phyloP scores from a whole-genome alignment of 495 filamentous ascomycete species.

The Tuber brumale region DNA sequence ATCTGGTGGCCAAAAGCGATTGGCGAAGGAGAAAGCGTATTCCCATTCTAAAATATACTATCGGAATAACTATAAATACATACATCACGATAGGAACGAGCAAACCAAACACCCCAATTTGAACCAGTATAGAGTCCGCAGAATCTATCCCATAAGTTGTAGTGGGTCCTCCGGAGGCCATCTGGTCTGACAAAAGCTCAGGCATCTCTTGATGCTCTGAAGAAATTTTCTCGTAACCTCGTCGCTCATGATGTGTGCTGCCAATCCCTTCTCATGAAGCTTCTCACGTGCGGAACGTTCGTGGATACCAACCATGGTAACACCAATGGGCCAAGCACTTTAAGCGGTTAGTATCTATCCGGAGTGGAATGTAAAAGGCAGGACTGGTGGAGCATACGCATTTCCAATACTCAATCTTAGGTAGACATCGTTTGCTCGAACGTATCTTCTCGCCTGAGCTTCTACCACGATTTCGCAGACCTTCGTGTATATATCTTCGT shows the following conservation, averaged over 20 bases:
- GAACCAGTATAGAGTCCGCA: neutral
- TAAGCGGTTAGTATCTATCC: conserved; percentile 25
- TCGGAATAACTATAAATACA: neutral
- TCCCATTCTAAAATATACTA: neutral
- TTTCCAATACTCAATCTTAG: conserved; percentile 90
- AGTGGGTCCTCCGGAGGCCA: conserved; percentile 90
- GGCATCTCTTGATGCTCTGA: conserved; percentile 94
- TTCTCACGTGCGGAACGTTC: conserved; percentile 92
- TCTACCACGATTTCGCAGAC: conserved; percentile 90
- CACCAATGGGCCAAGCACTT: conserved; percentile 93
- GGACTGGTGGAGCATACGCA: conserved; percentile 51
- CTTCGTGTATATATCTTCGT: conserved; percentile 70
- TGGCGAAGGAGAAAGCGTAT: neutral
- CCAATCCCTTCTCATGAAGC: conserved; percentile 76
- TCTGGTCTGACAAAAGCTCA: conserved; percentile 92
- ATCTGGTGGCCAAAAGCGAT: neutral
- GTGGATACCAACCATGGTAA: conserved; percentile 99
- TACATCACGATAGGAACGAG: neutral
- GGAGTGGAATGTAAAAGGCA: neutral
- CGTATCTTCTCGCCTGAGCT: conserved; percentile 82
- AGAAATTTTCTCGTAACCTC: conserved; percentile 91
- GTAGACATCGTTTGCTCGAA: conserved; percentile 95
- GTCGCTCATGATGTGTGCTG: conserved; percentile 94
- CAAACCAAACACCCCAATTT: neutral
- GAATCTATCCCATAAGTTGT: conserved; percentile 83